Percentiles rank a stretch among this genome's conserved stretches.
Conservation (phyloP, 2,329 filamentous ascomycete genomes). For the Calonectria hongkongensis region DNA sequence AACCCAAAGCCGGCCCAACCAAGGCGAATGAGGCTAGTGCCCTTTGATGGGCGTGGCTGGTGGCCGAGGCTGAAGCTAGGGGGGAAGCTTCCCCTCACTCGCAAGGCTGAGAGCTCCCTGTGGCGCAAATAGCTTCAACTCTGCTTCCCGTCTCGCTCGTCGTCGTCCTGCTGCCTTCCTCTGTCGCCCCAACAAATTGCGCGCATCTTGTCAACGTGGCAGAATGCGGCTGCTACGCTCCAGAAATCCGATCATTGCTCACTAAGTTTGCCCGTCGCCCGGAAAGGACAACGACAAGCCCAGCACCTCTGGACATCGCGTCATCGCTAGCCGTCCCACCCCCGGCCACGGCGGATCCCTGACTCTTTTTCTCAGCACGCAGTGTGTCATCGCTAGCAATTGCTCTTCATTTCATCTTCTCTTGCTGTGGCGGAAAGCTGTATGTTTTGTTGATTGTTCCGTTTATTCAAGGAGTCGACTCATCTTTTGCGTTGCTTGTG, state of each 20-base stretch:
- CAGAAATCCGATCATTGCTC: conserved; percentile 25
- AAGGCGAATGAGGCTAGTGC: conserved; percentile 38
- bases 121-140: conserved; percentile 32
- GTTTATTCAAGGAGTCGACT: neutral
- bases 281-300: conserved; percentile 14
- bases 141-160: conserved; percentile 1
- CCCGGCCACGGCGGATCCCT: conserved; percentile 30
- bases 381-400: conserved; percentile 41
- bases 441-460: conserved; percentile 25
- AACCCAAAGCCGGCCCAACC: conserved; percentile 1
- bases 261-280: conserved; percentile 19
- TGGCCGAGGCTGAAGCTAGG: conserved; percentile 17
- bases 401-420: conserved; percentile 13
- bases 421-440: conserved; percentile 18
- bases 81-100: conserved; percentile 17
- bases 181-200: conserved; percentile 32
- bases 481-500: neutral
- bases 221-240: conserved; percentile 38
- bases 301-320: conserved; percentile 31
- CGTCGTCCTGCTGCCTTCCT: neutral
- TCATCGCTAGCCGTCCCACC: conserved; percentile 36
- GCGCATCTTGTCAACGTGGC: conserved; percentile 39
- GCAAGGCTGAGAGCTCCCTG: conserved; percentile 31
- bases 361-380: conserved; percentile 32
- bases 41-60: conserved; percentile 26